phyloP scores from a whole-genome alignment of 352 stramenopile genomes.

The Globisporangium sylvaticum region DNA sequence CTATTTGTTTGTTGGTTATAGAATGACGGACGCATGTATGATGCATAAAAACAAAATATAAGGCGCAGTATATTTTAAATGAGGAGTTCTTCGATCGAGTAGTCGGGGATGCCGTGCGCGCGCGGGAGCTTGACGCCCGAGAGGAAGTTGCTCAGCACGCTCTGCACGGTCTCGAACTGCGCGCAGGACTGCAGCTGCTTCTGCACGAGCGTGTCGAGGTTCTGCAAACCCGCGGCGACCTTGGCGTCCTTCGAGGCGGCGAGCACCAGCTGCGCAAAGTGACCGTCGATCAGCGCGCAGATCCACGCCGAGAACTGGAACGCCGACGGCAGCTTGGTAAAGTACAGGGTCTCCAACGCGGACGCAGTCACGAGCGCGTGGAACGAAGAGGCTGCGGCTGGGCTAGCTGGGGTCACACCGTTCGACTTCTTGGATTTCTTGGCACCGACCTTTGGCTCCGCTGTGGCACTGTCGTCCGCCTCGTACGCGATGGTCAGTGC shows the following conservation, averaged over 20 bases:
- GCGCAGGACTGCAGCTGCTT: constrained; percentile 47
- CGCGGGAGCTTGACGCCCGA: constrained; percentile 62
- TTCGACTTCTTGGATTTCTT: constrained; percentile 19
- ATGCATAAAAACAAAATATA: constrained; percentile 5
- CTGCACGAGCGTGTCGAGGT: constrained; percentile 55
- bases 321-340: constrained; percentile 28
- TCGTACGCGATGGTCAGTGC: constrained; percentile 29
- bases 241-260: constrained; percentile 41
- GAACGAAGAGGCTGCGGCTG: constrained; percentile 13
- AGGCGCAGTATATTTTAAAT: constrained; percentile 36
- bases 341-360: constrained; percentile 22
- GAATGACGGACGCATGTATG: background rate
- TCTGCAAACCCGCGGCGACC: constrained; percentile 35
- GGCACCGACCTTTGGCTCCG: background rate
- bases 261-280: constrained; percentile 65
- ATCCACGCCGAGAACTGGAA: constrained; percentile 72
- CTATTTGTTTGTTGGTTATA: constrained; percentile 4
- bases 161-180: constrained; percentile 65
- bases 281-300: constrained; percentile 64
- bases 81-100: constrained; percentile 72
- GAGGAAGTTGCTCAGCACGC: constrained; percentile 76
- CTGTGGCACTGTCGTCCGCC: background rate
- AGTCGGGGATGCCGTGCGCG: constrained; percentile 63
- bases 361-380: constrained; percentile 9
- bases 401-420: constrained; percentile 4